Base-by-base conservation (phyloP, 176 grass and related monocot genomes). In the Lolium perenne region DNA sequence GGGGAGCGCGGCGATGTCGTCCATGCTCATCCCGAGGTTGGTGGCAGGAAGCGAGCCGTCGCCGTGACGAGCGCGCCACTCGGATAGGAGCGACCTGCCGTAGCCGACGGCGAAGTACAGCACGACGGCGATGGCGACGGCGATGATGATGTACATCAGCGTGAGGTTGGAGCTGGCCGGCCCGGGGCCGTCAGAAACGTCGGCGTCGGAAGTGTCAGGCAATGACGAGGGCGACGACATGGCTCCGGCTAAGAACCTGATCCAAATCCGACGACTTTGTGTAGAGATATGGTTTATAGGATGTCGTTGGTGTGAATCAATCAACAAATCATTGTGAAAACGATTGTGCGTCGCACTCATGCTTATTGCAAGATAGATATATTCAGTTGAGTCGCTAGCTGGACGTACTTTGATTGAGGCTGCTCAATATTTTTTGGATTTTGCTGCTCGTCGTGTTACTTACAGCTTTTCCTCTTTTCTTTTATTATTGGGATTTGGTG, bases 121-220 rank as follows among this genome's bases (percentile, higher is more conserved):
- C 8, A 87, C 23, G 45, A 90, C 84, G 56, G 56, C 56, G 35
- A 47, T 18, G 12, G 83, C 47, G 18, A 90, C 80, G 0, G 74
- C 89, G 65, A 86, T 57, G 84, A 90, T 87, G 84, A 90, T 83
- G 80, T 90, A 90, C 9, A 90, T 35, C 80, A 90, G 74, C 74
- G 74, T 58, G 56, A 87, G 71, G 84, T 87, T 90, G 74, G 89
- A 87, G 12, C 41, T 86, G 41, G 12, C 14, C 4, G 38, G 38
- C 0, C 47, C 23, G 0, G 78, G 29, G 13, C 0, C 73, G 17
- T 2, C 16, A 21, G 51, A 20, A 4, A 25, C 62, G 43, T 29
- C 79, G 35, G 21, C 64, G 47, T 45, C 73, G 4, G 59, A 6
- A 1, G 21, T 0, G n/a, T n/a, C 16, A 7, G 88, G 71, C 62